Conservation (phyloP, 2,329 filamentous ascomycete species). For the Arachnomyces sp. region DNA sequence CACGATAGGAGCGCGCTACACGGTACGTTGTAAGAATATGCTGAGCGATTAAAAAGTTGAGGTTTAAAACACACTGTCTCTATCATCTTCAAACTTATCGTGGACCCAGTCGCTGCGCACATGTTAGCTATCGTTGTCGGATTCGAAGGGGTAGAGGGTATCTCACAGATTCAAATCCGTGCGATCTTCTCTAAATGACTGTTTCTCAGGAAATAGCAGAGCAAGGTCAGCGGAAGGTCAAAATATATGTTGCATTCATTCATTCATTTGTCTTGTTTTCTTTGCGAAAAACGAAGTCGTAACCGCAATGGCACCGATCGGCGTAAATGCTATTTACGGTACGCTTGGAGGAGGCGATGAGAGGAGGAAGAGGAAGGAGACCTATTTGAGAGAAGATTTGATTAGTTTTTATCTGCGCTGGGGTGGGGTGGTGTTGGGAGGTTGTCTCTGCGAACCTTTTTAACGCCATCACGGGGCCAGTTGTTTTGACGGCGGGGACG, state of each 20-base stretch:
- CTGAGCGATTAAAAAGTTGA: conserved; percentile 6
- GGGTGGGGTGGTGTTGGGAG: conserved; percentile 4
- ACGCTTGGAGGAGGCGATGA: conserved; percentile 26
- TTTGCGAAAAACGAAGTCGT: conserved; percentile 2
- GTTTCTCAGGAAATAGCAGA: conserved; percentile 28
- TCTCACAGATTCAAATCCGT: conserved; percentile 39
- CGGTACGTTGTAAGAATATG: conserved; percentile 16
- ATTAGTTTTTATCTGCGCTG: conserved; percentile 9
- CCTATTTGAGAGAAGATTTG: conserved; percentile 20
- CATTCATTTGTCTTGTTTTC: conserved; percentile 16
- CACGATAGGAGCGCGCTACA: conserved; percentile 28
- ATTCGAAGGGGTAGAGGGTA: background rate
- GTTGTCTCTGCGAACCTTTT: conserved; percentile 58
- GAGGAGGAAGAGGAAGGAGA: conserved; percentile 37
- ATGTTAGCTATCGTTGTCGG: background rate
- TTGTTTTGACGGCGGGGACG: conserved; percentile 38
- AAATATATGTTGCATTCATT: conserved; percentile 27
- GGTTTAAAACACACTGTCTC: conserved; percentile 37
- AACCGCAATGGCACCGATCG: conserved; percentile 12
- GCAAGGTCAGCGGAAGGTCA: conserved; percentile 39
- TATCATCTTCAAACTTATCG: conserved; percentile 73
- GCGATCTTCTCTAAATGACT: conserved; percentile 38
- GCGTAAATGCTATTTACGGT: conserved; percentile 27
- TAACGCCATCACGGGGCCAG: conserved; percentile 73
- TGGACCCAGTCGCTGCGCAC: conserved; percentile 77